A percentile compares a stretch with the other conserved stretches of the same genome.
phyloP scores from a whole-genome alignment of 257 asterid genomes.

The Rehmannia glutinosa region DNA sequence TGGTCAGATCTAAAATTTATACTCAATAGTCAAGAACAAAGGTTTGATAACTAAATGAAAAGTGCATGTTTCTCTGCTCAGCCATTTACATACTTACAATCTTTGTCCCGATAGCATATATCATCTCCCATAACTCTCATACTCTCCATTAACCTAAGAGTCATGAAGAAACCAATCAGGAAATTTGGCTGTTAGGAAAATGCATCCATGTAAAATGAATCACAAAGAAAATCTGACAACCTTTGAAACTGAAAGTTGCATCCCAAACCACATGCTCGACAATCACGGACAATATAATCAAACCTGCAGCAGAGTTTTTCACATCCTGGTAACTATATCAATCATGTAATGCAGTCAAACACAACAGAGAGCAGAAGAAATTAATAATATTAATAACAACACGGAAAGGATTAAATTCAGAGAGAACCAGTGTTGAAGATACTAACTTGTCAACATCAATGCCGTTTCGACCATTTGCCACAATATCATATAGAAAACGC shows the following conservation, averaged over 20 bases:
- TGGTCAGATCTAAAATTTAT: slow-evolving; percentile 63
- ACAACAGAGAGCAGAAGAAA: background rate
- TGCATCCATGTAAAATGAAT: background rate
- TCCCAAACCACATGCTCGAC: slow-evolving; percentile 94
- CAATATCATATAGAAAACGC: slow-evolving; percentile 80
- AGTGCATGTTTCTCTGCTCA: background rate
- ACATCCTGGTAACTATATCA: background rate
- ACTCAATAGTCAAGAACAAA: slow-evolving; percentile 1
- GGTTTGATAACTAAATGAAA: slow-evolving; percentile 11
- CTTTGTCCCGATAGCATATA: slow-evolving; percentile 90
- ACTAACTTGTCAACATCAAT: slow-evolving; percentile 98
- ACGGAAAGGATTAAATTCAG: slow-evolving; percentile 6
- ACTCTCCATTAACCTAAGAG: slow-evolving; percentile 75
- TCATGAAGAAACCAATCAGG: slow-evolving; percentile 9
- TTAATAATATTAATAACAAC: background rate
- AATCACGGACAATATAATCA: slow-evolving; percentile 84
- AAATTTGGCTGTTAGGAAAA: background rate
- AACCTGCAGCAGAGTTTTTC: slow-evolving; percentile 48
- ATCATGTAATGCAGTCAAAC: slow-evolving; percentile 8
- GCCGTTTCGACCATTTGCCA: slow-evolving; percentile 97
- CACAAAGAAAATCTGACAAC: slow-evolving; percentile 29
- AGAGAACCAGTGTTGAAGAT: slow-evolving; percentile 13
- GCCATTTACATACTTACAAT: slow-evolving; percentile 42
- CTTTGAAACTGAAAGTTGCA: slow-evolving; percentile 85
- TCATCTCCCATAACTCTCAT: slow-evolving; percentile 94